Base-by-base conservation (phyloP, 495 filamentous ascomycete genomes). In the Rusavskia elegans region DNA sequence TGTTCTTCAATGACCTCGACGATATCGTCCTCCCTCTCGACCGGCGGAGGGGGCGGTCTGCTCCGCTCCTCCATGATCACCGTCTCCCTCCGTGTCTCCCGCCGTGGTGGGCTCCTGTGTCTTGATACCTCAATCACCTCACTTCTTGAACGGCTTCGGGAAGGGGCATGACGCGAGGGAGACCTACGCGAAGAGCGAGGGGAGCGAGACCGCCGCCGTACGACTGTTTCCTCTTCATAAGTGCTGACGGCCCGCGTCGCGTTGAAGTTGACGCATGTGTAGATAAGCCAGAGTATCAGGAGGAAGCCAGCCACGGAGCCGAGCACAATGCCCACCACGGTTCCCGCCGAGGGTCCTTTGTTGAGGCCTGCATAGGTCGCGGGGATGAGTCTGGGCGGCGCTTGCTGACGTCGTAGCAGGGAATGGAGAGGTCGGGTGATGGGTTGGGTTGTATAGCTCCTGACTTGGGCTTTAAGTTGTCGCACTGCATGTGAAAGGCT, bases 301-400 rank as follows among this genome's bases (percentile, higher is more conserved):
- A 90, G 60, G 68, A 95, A 89, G 51, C 83, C 88, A n/a, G 70
- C 77, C n/a, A 94, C 81, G 45, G 77, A 75, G 57, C 89, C 89
- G 32, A 95, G 76, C 23, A 87, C 79, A 50, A 93, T 90, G 55
- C 87, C 89, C 14, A 73, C 87, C n/a, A 95, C 77, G 19, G 79
- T 76, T 36, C 87, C 89, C 0, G 89, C 73, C 5, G 70, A 21
- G 0, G 83, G 85, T 11, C 81, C 75, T 48, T 63, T 59, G 60
- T 78, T 62, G 19, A 79, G 69, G 46, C 71, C 66, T 27, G 76
- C 75, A 73, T 94, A 94, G 53, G 75, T 75, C 39, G 80, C 70
- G 5, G 86, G 84, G 58, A 94, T 80, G 52, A 63, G 45, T 21
- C 48, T 52, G 8, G 53, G 35, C 30, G 40, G 44, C 27, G 51